phyloP scores from a whole-genome alignment of 2,329 filamentous ascomycete genomes.

The Cladosporium austrohemisphaericum region DNA sequence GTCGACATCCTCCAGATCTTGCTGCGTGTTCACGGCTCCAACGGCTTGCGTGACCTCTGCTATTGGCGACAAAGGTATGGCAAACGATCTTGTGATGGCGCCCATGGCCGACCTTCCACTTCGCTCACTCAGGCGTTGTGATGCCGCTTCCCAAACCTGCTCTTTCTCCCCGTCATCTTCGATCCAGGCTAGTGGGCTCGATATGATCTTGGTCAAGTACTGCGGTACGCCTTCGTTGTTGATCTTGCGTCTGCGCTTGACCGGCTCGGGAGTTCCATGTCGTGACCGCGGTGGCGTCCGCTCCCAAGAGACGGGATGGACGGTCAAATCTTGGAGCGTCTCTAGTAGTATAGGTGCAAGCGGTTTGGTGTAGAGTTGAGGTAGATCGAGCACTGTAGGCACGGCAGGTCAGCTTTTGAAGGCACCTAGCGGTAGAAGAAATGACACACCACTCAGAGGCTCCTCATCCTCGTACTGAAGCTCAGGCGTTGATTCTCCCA shows the following conservation, averaged over 20 bases:
- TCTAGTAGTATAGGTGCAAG: slow-evolving; percentile 60
- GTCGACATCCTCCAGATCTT: background rate
- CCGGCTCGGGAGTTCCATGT: slow-evolving; percentile 23
- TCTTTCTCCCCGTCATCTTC: slow-evolving; percentile 63
- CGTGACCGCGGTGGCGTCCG: slow-evolving; percentile 30
- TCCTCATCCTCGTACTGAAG: slow-evolving; percentile 26
- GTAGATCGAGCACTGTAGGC: slow-evolving; percentile 65
- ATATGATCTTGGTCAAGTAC: slow-evolving; percentile 68
- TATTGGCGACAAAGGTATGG: slow-evolving; percentile 39
- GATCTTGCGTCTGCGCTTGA: slow-evolving; percentile 39
- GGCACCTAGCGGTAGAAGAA: background rate
- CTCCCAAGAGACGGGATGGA: slow-evolving; percentile 67
- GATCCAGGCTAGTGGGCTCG: slow-evolving; percentile 66
- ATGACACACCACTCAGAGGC: slow-evolving; percentile 29
- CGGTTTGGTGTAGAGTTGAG: slow-evolving; percentile 78
- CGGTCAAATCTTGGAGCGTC: slow-evolving; percentile 62
- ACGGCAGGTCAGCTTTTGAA: background rate
- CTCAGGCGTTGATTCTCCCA: slow-evolving; percentile 11
- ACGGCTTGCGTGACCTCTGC: background rate
- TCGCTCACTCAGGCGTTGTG: slow-evolving; percentile 74
- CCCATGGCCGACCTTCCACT: slow-evolving; percentile 73
- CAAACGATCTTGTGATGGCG: slow-evolving; percentile 58
- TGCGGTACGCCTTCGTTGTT: slow-evolving; percentile 51
- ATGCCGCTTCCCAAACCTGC: slow-evolving; percentile 72
- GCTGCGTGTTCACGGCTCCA: background rate